These are phyloP conservation scores for Botrytis pseudocinerea DNA, from an alignment of 2,329 filamentous ascomycete genomes.

Conservation along the genomic window DNA sequence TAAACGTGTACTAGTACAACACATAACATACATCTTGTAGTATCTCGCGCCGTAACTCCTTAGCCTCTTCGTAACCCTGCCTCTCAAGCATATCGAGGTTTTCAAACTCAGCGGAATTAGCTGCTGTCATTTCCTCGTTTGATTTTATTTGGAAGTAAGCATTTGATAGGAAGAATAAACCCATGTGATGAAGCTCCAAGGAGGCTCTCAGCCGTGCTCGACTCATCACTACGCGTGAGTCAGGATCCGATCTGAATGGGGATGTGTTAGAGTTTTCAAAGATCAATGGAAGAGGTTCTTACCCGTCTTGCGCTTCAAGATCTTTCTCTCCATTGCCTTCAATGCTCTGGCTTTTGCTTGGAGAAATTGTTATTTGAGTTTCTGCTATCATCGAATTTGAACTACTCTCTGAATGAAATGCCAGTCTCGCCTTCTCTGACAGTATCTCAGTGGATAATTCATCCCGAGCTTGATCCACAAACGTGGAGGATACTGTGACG, in stretches of 20 bases:
- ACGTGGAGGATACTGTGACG: slow-evolving; percentile 48
- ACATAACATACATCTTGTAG: slow-evolving; percentile 52
- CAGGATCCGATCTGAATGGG: slow-evolving; percentile 6
- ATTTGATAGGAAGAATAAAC: slow-evolving; percentile 82
- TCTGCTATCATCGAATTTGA: background rate
- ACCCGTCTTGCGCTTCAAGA: slow-evolving; percentile 38
- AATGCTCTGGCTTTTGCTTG: background rate
- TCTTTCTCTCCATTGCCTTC: background rate
- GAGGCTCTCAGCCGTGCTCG: slow-evolving; percentile 69
- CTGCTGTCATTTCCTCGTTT: slow-evolving; percentile 61
- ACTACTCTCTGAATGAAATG: background rate
- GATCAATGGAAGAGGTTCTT: slow-evolving; percentile 24
- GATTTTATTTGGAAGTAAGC: slow-evolving; percentile 81
- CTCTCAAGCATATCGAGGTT: slow-evolving; percentile 69
- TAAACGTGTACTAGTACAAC: background rate
- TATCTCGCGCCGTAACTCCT: slow-evolving; percentile 74
- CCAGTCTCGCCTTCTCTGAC: background rate
- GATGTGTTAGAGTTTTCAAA: background rate
- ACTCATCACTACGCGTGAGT: slow-evolving; percentile 54
- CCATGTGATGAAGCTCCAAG: slow-evolving; percentile 78
- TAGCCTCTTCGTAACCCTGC: slow-evolving; percentile 75
- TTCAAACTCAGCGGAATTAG: slow-evolving; percentile 67
- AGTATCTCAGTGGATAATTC: slow-evolving; percentile 55
- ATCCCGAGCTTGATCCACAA: slow-evolving; percentile 64
- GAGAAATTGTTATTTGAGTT: background rate